Percentiles rank a stretch among this genome's conserved stretches.
These are phyloP conservation scores for Trichomonas vaginalis DNA, from an alignment of 208 protist species.

Conservation along the genomic window DNA sequence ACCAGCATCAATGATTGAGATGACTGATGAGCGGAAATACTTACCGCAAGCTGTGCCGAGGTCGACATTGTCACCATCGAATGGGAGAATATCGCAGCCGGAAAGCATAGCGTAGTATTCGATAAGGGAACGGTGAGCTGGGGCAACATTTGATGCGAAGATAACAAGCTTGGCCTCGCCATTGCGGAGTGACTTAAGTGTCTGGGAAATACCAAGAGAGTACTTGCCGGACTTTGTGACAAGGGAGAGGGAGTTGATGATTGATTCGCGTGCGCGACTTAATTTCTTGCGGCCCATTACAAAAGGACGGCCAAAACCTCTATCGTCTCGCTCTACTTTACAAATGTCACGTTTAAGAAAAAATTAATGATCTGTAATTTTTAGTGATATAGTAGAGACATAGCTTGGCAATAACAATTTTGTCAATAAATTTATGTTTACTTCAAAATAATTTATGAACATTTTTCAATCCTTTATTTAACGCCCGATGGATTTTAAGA, in stretches of 20 bases:
- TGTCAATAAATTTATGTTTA: too few relatives aligned
- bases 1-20: constrained; percentile 90
- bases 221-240: constrained; percentile 99
- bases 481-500: too few relatives aligned
- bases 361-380: too few relatives aligned
- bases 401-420: too few relatives aligned
- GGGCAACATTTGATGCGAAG: constrained; percentile 90
- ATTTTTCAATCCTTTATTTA: too few relatives aligned
- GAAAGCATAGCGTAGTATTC: constrained; percentile 99
- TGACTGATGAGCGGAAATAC: constrained; percentile 80
- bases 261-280: neutral
- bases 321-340: neutral
- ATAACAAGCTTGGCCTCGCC: constrained; percentile 87
- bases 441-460: too few relatives aligned
- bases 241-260: constrained; percentile 66
- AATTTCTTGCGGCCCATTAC: neutral
- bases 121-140: constrained; percentile 89
- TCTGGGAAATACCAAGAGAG: constrained; percentile 82
- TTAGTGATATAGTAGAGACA: too few relatives aligned
- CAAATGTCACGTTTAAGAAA: too few relatives aligned
- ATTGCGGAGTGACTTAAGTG: constrained; percentile 81
- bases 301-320: neutral
- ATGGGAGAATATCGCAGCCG: constrained; percentile 47
- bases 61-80: constrained; percentile 65
- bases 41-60: constrained; percentile 95